Base-by-base conservation (phyloP, 306 rosid genomes). In the Glycine tomentella region DNA sequence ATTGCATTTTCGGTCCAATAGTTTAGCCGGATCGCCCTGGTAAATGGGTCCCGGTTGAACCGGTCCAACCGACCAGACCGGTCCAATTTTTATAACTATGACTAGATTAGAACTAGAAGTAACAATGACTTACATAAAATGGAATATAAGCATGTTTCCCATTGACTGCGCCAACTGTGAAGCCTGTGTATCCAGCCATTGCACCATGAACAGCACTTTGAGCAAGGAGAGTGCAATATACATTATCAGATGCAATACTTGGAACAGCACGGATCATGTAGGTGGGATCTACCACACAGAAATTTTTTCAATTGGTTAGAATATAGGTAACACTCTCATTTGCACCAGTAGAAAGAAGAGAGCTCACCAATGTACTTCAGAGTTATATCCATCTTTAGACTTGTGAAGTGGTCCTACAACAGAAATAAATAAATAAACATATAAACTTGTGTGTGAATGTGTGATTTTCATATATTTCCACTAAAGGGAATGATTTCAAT, bases 201-300 rank as follows among this genome's bases (percentile, higher is more conserved):
- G 92, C 92, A 13, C 94, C 97, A 69, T 92, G 94, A 79, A 92
- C 55, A 56, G 90, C 88, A 80, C 88, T 92, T 42, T 90, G 91
- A 34, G 92, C 97, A 65, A 92, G 94, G 40, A 90, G 92, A 8
- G 94, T 92, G 84, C 91, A 88, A 34, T 53, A 87, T 5, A 92
- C 89, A 68, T 92, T 92, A 71, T 92, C 97, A 44, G 94, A 87
- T 76, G 92, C 90, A 81, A 80, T 92, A 80, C 97, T 84, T 5
- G 94, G 92, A 69, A 90, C 76, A 2, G 92, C 97, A 38, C 92
- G 91, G 40, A 90, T 88, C 97, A 92, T 92, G 84, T 92, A 92
- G 6, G 94, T 92, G 20, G 92, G 97, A 89, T 92, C 94, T 92
- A 83, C 78, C n/a, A 59, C 6, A 53, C 49, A 69, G 15, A 5